phyloP scores from a whole-genome alignment of 352 stramenopile genomes.

The Phytophthora brassicae region DNA sequence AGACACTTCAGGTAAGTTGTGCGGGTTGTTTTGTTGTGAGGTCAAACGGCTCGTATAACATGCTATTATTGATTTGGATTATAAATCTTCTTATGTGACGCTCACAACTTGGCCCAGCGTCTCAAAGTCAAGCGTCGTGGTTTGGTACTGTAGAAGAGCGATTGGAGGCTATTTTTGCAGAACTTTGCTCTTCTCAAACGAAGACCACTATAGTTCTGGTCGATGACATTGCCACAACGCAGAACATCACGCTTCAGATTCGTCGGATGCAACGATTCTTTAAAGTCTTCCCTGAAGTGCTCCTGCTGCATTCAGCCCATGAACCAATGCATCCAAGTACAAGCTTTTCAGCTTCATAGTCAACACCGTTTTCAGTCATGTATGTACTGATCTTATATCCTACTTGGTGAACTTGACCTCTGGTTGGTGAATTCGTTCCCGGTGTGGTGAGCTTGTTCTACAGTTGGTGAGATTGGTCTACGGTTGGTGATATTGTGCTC shows the following conservation, averaged over 20 bases:
- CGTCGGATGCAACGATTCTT: background rate
- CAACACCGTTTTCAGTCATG: background rate
- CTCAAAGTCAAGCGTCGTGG: background rate
- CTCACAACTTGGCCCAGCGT: background rate
- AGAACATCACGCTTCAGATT: background rate
- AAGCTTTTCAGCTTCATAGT: background rate
- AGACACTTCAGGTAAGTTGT: slow-evolving; percentile 1
- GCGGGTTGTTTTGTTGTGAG: no score
- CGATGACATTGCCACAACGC: background rate
- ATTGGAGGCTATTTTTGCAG: background rate
- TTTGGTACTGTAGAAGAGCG: background rate
- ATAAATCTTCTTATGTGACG: no score
- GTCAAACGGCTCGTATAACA: no score
- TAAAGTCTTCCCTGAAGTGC: background rate
- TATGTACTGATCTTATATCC: no score
- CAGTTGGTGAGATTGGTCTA: no score
- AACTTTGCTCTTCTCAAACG: background rate
- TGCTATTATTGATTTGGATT: no score
- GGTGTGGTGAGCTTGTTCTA: no score
- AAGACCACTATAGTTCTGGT: background rate
- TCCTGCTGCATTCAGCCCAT: background rate
- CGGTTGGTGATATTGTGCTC: no score
- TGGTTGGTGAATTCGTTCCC: background rate
- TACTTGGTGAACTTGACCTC: background rate
- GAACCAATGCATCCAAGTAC: background rate